Percentiles rank a stretch among this genome's conserved stretches.
These are phyloP conservation scores for Hippophae tibetana DNA, from an alignment of 306 rosid genomes.

Conservation along the genomic window DNA sequence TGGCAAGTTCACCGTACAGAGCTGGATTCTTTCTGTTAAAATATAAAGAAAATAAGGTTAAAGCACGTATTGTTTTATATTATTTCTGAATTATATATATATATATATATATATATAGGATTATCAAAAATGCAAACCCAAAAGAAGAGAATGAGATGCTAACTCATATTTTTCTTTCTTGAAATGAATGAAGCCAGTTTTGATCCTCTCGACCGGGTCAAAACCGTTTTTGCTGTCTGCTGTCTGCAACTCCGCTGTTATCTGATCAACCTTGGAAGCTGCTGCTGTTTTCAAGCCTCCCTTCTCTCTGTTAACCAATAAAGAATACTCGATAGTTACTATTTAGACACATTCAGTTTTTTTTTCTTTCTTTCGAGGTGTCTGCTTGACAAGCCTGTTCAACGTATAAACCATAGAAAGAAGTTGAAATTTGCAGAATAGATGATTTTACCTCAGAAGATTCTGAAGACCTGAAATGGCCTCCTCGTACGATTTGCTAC, in stretches of 20 bases:
- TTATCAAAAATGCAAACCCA: background rate
- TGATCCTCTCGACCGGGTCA: conserved; percentile 71
- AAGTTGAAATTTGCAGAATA: background rate
- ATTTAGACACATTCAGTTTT: background rate
- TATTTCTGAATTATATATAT: background rate
- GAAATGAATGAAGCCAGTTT: conserved; percentile 66
- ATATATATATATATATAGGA: too few species aligned
- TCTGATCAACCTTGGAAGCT: conserved; percentile 66
- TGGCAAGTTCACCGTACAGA: conserved; percentile 77
- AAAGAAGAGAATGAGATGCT: conserved; percentile 1
- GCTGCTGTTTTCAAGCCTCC: conserved; percentile 51
- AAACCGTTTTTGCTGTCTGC: conserved; percentile 26
- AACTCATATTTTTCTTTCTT: conserved; percentile 95
- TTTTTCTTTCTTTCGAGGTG: too few species aligned
- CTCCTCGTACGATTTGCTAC: conserved; percentile 64
- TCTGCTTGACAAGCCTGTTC: background rate
- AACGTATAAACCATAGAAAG: background rate
- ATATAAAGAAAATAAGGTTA: background rate
- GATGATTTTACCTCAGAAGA: conserved; percentile 48
- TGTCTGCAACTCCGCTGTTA: conserved; percentile 55
- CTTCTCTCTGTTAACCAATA: conserved; percentile 47
- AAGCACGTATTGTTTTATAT: background rate
- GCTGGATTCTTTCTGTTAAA: conserved; percentile 62
- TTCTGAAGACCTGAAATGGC: conserved; percentile 77
- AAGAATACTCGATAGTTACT: background rate